Conservation (phyloP, 805 yeast species). For the Yamadazyma insecticola region DNA sequence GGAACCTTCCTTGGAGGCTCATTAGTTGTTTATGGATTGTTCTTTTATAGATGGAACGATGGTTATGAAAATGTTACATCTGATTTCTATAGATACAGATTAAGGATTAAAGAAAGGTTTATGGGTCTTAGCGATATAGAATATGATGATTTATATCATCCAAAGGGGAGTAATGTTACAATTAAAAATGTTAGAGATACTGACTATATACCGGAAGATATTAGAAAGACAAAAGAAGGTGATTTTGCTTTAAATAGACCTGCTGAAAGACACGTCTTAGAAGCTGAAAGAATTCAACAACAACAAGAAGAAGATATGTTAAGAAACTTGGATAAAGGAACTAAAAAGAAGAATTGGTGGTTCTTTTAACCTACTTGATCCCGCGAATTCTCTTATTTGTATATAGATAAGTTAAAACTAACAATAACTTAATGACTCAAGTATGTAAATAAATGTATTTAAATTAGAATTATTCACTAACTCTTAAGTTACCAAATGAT, state of each 20-base stretch:
- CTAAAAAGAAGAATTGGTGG: conserved; percentile 4
- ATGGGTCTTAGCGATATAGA: conserved; percentile 59
- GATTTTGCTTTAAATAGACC: conserved; percentile 60
- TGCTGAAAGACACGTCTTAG: conserved; percentile 64
- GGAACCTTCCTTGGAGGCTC: conserved; percentile 48
- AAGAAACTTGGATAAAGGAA: conserved; percentile 11
- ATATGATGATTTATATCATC: conserved; percentile 54
- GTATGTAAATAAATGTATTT: conserved; percentile 1
- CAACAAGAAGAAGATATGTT: conserved; percentile 54
- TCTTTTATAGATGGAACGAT: conserved; percentile 82
- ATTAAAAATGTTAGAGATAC: conserved; percentile 42
- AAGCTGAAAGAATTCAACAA: conserved; percentile 68
- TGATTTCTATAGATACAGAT: conserved; percentile 58
- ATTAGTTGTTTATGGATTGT: conserved; percentile 55
- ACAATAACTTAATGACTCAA: neutral
- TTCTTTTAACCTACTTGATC: conserved; percentile 2
- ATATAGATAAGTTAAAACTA: no score
- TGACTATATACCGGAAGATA: conserved; percentile 38
- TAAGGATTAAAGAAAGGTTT: conserved; percentile 49
- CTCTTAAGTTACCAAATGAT: no score
- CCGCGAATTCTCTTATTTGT: neutral
- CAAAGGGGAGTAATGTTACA: conserved; percentile 35
- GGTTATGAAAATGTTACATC: conserved; percentile 74
- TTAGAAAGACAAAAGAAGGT: conserved; percentile 41
- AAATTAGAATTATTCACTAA: no score